phyloP scores from a whole-genome alignment of 2,329 filamentous ascomycete genomes.

The Myriosclerotinia duriaeana region DNA sequence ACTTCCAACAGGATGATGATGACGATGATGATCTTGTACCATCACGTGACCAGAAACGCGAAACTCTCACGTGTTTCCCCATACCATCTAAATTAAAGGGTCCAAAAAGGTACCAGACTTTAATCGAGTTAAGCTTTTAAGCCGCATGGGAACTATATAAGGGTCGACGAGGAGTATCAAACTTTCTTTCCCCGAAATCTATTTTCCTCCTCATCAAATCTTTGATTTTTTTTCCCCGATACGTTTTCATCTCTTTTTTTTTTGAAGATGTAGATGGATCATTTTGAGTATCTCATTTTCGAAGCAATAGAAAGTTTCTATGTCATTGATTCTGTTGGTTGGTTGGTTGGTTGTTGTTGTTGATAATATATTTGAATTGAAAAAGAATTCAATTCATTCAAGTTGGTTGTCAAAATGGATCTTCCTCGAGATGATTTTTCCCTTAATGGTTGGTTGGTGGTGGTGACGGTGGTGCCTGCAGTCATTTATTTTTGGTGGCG shows the following conservation, averaged over 20 bases:
- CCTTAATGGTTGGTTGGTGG: too few species aligned
- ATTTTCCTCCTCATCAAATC: neutral
- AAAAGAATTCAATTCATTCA: neutral
- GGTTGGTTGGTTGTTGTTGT: too few species aligned
- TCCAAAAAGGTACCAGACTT: slow-evolving; percentile 17
- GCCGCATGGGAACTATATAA: slow-evolving; percentile 25
- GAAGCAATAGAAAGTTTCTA: neutral
- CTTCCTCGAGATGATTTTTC: neutral
- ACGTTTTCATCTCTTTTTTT: neutral
- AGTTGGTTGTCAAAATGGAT: neutral
- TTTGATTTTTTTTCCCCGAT: neutral
- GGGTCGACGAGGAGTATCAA: slow-evolving; percentile 21
- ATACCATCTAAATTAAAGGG: slow-evolving; percentile 16
- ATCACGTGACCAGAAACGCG: neutral
- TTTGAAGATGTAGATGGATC: neutral
- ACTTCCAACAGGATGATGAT: too few species aligned
- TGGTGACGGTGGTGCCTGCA: neutral
- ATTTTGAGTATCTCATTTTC: neutral
- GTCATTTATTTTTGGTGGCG: slow-evolving; percentile 9
- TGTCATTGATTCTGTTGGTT: neutral
- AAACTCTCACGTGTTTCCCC: slow-evolving; percentile 13
- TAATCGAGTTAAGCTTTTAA: slow-evolving; percentile 33
- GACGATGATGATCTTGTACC: too few species aligned
- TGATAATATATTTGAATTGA: neutral
- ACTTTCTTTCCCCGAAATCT: neutral